Percentiles rank a stretch among this genome's conserved stretches.
Conservation (phyloP, 164 flowering plant genomes). For the Annona cherimola region DNA sequence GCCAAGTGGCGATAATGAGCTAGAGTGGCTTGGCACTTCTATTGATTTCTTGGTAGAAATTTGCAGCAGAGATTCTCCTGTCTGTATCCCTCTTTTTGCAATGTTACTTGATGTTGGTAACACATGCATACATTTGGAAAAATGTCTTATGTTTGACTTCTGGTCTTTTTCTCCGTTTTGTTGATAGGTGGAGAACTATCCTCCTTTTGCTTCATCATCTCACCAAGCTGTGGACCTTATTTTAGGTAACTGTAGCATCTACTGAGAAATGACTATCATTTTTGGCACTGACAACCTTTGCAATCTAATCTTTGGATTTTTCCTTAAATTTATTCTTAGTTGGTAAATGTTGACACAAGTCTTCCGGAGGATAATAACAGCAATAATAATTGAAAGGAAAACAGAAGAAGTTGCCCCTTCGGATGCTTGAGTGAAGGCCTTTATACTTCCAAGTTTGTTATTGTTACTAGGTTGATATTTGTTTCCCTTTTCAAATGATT, state of each 20-base stretch:
- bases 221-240: conserved; percentile 94
- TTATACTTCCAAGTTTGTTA: neutral
- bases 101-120: neutral
- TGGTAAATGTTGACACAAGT: neutral
- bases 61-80: conserved; percentile 37
- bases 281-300: neutral
- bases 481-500: too few species aligned
- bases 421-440: neutral
- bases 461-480: too few species aligned
- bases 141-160: neutral
- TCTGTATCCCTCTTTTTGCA: conserved; percentile 7
- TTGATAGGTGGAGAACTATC: conserved; percentile 39
- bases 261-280: neutral
- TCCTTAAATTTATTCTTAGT: neutral
- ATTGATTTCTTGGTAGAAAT: conserved; percentile 83
- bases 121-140: neutral
- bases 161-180: neutral
- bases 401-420: neutral
- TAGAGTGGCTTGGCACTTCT: conserved; percentile 63
- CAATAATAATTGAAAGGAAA: neutral
- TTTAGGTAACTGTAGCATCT: conserved; percentile 39
- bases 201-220: conserved; percentile 53
- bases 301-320: neutral
- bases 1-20: conserved; percentile 36
- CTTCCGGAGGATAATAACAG: neutral